Evolutionary conservation across 2,329 filamentous ascomycete genomes (phyloP).

Genomic region (Penicillium frequentans): DNA sequence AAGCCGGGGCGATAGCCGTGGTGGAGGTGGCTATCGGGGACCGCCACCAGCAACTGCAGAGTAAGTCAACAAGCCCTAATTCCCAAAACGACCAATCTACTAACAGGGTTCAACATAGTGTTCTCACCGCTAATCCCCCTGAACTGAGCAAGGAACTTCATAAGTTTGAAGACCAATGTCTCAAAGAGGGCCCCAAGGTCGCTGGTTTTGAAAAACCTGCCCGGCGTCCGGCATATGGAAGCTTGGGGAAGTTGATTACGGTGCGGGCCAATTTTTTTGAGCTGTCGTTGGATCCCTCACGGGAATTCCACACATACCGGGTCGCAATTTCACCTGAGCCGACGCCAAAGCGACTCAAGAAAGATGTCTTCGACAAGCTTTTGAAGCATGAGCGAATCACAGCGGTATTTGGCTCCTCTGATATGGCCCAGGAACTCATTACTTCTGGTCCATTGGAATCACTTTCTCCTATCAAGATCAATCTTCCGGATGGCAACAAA

Average conservation of each 20-base stretch:
- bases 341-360: background rate
- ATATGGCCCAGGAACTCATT: background rate
- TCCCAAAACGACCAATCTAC: background rate
- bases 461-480: background rate
- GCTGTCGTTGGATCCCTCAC: conserved; percentile 3
- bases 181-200: background rate
- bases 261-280: conserved; percentile 20
- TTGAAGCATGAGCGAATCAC: background rate
- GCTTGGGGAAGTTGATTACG: background rate
- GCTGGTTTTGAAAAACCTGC: background rate
- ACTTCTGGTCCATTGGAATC: background rate
- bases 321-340: conserved; percentile 1
- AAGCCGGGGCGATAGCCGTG: background rate
- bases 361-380: background rate
- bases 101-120: background rate
- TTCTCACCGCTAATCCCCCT: background rate
- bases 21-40: background rate
- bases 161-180: background rate
- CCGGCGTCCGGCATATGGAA: conserved; percentile 20
- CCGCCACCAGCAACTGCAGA: background rate
- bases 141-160: background rate
- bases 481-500: background rate
- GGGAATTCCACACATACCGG: conserved; percentile 7
- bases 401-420: background rate
- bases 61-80: background rate